These are phyloP conservation scores for Boletales sp. DNA, from an alignment of 768 basidiomycete genomes.

Conservation along the genomic window DNA sequence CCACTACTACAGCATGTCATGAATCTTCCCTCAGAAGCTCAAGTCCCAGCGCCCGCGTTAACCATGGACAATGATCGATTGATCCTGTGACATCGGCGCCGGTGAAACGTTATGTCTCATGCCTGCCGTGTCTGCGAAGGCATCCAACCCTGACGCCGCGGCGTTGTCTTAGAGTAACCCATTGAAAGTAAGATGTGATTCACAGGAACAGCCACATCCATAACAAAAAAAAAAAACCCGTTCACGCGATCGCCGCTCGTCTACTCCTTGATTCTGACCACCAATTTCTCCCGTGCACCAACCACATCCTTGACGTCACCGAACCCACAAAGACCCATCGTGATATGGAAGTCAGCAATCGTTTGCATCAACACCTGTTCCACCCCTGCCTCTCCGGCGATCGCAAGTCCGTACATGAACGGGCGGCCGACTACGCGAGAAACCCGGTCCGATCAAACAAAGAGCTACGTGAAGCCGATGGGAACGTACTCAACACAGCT, in stretches of 20 bases:
- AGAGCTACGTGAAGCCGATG: background rate
- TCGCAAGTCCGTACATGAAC: constrained; percentile 46
- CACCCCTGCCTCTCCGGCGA: constrained; percentile 46
- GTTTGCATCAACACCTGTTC: constrained; percentile 44
- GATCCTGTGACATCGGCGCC: background rate
- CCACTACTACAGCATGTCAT: too few species aligned
- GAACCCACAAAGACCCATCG: constrained; percentile 42
- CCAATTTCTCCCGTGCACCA: constrained; percentile 33
- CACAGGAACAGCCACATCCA: too few species aligned
- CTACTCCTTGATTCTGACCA: constrained; percentile 23
- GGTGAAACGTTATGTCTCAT: background rate
- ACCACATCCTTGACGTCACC: constrained; percentile 35
- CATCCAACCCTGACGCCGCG: too few species aligned
- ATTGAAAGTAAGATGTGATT: too few species aligned
- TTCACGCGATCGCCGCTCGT: background rate
- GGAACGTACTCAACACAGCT: constrained; percentile 39
- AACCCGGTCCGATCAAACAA: background rate
- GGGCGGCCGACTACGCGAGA: constrained; percentile 35
- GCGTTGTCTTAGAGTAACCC: too few species aligned
- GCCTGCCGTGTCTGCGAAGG: too few species aligned
- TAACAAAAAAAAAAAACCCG: too few species aligned
- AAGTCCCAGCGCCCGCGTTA: too few species aligned
- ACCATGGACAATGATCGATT: background rate
- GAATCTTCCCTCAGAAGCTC: too few species aligned
- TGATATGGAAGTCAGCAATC: constrained; percentile 41